Percentiles rank a stretch among this genome's conserved stretches.
phyloP scores from a whole-genome alignment of 225 moss, liverwort and hornwort species.

The Physcomitrium patens region DNA sequence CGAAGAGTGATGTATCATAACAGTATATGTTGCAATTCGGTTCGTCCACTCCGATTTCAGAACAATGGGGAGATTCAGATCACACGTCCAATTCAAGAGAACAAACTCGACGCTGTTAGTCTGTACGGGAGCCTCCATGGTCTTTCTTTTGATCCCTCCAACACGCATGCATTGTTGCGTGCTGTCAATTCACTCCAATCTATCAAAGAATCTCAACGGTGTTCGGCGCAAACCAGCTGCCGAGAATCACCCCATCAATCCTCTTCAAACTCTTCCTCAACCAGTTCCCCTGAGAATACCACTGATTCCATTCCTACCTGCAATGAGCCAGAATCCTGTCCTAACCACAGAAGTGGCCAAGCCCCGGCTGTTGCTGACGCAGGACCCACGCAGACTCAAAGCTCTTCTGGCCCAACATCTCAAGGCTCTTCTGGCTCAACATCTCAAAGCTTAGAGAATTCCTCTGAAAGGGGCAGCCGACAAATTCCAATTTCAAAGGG shows the following conservation, averaged over 20 bases:
- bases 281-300: conserved; percentile 23
- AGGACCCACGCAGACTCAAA: conserved; percentile 24
- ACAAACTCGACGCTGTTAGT: conserved; percentile 28
- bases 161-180: conserved; percentile 43
- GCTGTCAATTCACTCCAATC: conserved; percentile 47
- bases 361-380: not conserved
- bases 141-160: conserved; percentile 44
- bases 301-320: conserved; percentile 13
- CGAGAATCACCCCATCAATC: conserved; percentile 30
- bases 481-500: conserved; percentile 9
- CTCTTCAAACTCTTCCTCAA: conserved; percentile 22
- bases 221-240: conserved; percentile 13
- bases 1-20: conserved; percentile 33
- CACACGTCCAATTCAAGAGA: conserved; percentile 23
- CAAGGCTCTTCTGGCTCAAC: conserved; percentile 28
- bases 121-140: conserved; percentile 20
- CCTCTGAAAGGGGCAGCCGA: conserved; percentile 16
- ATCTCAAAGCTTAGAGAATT: conserved; percentile 27
- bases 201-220: conserved; percentile 25
- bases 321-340: conserved; percentile 10
- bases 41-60: conserved; percentile 30
- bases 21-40: conserved; percentile 35
- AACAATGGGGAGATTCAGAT: conserved; percentile 5
- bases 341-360: not conserved
- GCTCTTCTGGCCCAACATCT: conserved; percentile 26